Base-by-base conservation (phyloP, 202 grass and related monocot genomes). In the Thinopyrum obtusiflorum region DNA sequence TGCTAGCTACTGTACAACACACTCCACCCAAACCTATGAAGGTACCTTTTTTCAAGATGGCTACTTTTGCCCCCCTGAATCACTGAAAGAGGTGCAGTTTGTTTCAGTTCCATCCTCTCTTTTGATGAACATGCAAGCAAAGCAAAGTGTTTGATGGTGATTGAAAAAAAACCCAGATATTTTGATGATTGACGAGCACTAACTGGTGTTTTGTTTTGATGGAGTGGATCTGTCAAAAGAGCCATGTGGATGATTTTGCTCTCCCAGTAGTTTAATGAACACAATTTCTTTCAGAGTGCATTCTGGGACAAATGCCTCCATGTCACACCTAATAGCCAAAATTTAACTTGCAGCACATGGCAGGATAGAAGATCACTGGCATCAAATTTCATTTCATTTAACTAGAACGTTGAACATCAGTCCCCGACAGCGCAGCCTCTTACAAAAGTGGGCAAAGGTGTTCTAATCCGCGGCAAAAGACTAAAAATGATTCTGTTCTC, bases 381-480 rank as follows among this genome's bases (percentile, higher is more conserved):
- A 82, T 49, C 71, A 49, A 40, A 77, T 77, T 28, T 28, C 39
- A 77, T 71, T 28, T 23, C 31, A 79, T 51, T 36, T 72, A 78
- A 78, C 64, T 37, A 12, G 32, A 79, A 39, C 73, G 73, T 72
- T 21, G 6, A 53, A 53, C 49, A 51, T 47, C 11, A 7, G 40
- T 12, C 40, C 40, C 11, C 4, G 4, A 46, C 42, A 46, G 42
- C 42, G 11, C 42, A 46, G 14, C 11, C 44, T 47, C 44, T 47
- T 47, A 13, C 85, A 85, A 84, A 85, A 91, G 82, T 65, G 71
- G 57, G 78, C 78, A 82, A 78, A 87, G 21, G 42, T 71, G 63
- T 91, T 91, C 77, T 82, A 87, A 87, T 82, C 86, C 59, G 33
- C 51, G 51, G 51, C 86, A 82, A 61, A 88, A 88, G 89, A 40